Evolutionary conservation across 169 alveolate species (phyloP).

Genomic region (Blepharisma undulans): DNA sequence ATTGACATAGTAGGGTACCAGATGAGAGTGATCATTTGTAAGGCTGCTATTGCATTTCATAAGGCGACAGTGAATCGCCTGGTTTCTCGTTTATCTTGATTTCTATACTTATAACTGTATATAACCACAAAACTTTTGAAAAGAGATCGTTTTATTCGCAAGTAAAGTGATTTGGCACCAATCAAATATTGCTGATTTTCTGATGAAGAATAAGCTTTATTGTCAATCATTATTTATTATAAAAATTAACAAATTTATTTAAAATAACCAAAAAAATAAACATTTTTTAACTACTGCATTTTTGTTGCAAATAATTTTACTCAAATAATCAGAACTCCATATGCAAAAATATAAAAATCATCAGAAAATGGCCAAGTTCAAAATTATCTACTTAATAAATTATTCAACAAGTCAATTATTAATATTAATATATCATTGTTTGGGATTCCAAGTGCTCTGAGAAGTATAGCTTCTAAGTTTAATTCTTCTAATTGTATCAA

Average conservation of each 20-base stretch:
- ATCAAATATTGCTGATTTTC: not conserved
- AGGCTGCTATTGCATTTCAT: not conserved
- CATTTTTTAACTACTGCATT: not conserved
- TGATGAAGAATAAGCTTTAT: not conserved
- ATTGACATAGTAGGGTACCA: not conserved
- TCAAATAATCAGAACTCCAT: not conserved
- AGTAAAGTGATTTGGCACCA: not conserved
- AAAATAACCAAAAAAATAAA: too few relatives aligned
- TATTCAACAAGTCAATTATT: not conserved
- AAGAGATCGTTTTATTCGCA: not conserved
- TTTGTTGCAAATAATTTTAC: not conserved
- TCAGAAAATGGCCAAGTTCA: not conserved
- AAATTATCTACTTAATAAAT: too few relatives aligned
- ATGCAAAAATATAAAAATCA: not conserved
- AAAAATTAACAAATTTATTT: too few relatives aligned
- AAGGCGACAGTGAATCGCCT: not conserved
- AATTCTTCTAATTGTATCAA: too few relatives aligned
- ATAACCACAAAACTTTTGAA: not conserved
- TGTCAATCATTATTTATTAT: not conserved
- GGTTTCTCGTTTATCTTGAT: not conserved
- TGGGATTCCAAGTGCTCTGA: not conserved
- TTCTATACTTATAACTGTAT: not conserved
- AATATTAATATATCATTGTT: too few relatives aligned
- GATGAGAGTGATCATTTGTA: not conserved
- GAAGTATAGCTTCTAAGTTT: too few relatives aligned